phyloP scores from a whole-genome alignment of 1,284 basidiomycete species.

The Marasmius oreades region DNA sequence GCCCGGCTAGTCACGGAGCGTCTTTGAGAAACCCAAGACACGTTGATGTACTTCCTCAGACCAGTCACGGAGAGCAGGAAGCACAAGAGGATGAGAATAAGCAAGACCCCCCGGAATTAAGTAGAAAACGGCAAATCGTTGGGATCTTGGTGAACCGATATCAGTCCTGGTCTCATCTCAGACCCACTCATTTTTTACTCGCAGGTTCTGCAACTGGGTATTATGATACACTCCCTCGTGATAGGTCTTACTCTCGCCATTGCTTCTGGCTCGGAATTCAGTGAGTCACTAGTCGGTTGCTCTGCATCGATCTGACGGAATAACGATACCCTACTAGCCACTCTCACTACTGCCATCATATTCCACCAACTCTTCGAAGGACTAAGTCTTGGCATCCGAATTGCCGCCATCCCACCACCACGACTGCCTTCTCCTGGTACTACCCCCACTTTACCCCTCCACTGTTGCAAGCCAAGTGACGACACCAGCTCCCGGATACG shows the following conservation, averaged over 20 bases:
- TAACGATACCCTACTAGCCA: slow-evolving; percentile 40
- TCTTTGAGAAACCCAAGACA: not conserved
- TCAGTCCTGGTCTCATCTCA: not conserved
- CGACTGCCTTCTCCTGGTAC: slow-evolving; percentile 18
- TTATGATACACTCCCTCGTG: slow-evolving; percentile 80
- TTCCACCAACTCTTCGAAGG: slow-evolving; percentile 84
- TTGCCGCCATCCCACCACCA: slow-evolving; percentile 56
- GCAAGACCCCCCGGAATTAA: slow-evolving; percentile 4
- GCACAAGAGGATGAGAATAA: not conserved
- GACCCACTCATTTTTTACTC: not conserved
- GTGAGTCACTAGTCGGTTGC: slow-evolving; percentile 43
- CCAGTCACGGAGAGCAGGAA: not conserved
- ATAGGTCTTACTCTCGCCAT: slow-evolving; percentile 72
- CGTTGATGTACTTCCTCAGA: not conserved
- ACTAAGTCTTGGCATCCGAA: slow-evolving; percentile 72
- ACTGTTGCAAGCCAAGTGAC: not conserved
- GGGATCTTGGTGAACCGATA: slow-evolving; percentile 10
- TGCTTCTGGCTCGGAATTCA: slow-evolving; percentile 64
- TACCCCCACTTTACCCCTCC: slow-evolving; percentile 12
- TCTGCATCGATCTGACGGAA: no score
- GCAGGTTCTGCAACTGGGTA: slow-evolving; percentile 72
- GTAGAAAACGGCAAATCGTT: slow-evolving; percentile 16
- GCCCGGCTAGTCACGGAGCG: slow-evolving; percentile 7
- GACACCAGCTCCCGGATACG: no score
- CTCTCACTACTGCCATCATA: slow-evolving; percentile 66